phyloP scores from a whole-genome alignment of 2,329 filamentous ascomycete genomes.

The Fusarium subtropicale region DNA sequence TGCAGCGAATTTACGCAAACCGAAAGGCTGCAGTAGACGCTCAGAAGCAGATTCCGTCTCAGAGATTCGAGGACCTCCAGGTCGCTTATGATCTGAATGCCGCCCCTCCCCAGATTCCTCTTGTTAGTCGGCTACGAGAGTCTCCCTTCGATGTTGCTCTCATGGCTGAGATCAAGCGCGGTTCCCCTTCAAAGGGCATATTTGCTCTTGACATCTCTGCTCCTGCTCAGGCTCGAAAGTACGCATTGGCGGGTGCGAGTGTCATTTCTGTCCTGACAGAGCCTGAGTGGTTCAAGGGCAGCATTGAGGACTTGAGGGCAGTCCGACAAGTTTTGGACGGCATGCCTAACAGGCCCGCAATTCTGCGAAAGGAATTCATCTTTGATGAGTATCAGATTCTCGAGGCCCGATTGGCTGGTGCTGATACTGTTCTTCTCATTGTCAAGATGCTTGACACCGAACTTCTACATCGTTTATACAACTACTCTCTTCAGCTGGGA shows the following conservation, averaged over 20 bases:
- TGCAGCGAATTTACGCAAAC: slow-evolving; percentile 90
- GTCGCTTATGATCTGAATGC: slow-evolving; percentile 86
- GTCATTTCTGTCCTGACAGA: slow-evolving; percentile 99
- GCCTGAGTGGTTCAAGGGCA: slow-evolving; percentile 99
- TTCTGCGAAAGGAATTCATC: slow-evolving; percentile 95
- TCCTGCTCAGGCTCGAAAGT: slow-evolving; percentile 88
- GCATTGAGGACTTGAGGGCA: slow-evolving; percentile 89
- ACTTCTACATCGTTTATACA: slow-evolving; percentile 81
- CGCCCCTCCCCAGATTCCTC: slow-evolving; percentile 84
- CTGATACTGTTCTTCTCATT: slow-evolving; percentile 93
- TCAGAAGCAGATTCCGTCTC: slow-evolving; percentile 88
- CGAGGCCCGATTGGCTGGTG: slow-evolving; percentile 90
- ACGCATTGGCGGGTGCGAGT: slow-evolving; percentile 93
- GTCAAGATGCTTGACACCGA: slow-evolving; percentile 94
- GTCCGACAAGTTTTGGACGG: slow-evolving; percentile 90
- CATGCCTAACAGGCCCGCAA: slow-evolving; percentile 91
- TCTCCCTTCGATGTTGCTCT: slow-evolving; percentile 90
- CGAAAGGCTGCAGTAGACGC: slow-evolving; percentile 79
- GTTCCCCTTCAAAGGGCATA: slow-evolving; percentile 94
- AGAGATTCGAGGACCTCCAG: slow-evolving; percentile 84
- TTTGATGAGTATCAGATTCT: slow-evolving; percentile 99
- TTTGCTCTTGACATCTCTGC: slow-evolving; percentile 91
- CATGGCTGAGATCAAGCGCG: slow-evolving; percentile 97
- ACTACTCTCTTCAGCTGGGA: slow-evolving; percentile 87
- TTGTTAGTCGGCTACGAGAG: slow-evolving; percentile 81